Base-by-base conservation (phyloP, 139 green algal species). In the Chlorella sp. region DNA sequence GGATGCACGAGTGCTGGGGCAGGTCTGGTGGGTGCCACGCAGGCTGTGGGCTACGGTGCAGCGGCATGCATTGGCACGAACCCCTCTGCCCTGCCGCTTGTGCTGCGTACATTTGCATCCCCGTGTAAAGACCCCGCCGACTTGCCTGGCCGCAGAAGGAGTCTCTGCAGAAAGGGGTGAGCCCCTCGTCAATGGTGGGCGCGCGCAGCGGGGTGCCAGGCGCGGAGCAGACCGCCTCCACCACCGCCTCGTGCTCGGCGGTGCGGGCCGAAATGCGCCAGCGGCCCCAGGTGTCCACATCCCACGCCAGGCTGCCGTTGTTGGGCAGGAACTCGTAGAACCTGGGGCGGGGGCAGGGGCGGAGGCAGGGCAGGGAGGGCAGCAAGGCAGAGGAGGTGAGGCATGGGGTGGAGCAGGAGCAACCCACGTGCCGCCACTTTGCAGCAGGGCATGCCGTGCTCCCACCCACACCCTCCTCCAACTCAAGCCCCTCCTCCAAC, bases 321-420 rank as follows among this genome's bases (percentile, higher is more conserved):
- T 95, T 98, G 11, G 96, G 95, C 41, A 98, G 92, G 36, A 99
- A 89, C 89, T 98, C 96, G 79, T 97, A 93, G 75, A 98, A 98
- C 41, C 88, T 82, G 57, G 34, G 83, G 32, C 74, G 86, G 98
- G 95, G 34, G 60, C 60, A 30, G 60, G 60, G 32, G 51, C 2
- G 60, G 21, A 68, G 60, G 2, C 6, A 32, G 32, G 23, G 25
- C 4, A 34, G 60, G 25, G 4, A 30, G 9, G 60, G 60, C 9
- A 6, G 60, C 25, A 2, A 68, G 23, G 26, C 16, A 32, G 3
- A 38, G 28, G 38, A 32, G 12, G 28, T 0, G 12, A 21, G 28
- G 28, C 26, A 69, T 30, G 2, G 18, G n/a, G n/a, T n/a, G n/a
- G n/a, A n/a, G n/a, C n/a, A n/a, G n/a, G n/a, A n/a, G n/a, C n/a